Conservation (phyloP, 371 early-diverging fungal genomes). For the Rhizopus sp. region DNA sequence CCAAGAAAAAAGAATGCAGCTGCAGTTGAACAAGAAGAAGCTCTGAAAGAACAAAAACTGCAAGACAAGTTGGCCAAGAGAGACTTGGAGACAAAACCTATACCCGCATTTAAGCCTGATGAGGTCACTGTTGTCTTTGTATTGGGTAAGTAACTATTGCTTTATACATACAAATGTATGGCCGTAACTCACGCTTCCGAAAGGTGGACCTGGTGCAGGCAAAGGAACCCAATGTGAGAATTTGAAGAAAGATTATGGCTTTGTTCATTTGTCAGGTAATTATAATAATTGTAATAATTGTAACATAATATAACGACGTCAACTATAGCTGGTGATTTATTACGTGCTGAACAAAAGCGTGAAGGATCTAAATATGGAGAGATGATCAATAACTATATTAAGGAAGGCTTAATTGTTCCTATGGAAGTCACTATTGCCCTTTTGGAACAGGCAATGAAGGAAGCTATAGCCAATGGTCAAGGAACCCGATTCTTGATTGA, state of each 20-base stretch:
- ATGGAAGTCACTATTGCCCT: conserved; percentile 90
- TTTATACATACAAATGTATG: neutral
- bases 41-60: conserved; percentile 19
- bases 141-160: conserved; percentile 42
- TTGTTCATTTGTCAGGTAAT: conserved; percentile 89
- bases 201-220: conserved; percentile 80
- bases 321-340: conserved; percentile 86
- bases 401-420: conserved; percentile 93
- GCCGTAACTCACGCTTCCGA: neutral
- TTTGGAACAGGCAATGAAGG: conserved; percentile 85
- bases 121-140: conserved; percentile 73
- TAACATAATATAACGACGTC: neutral
- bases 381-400: conserved; percentile 84
- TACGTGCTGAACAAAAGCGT: conserved; percentile 87
- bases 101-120: conserved; percentile 41
- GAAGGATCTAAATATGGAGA: conserved; percentile 84
- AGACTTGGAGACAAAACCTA: conserved; percentile 20
- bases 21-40: conserved; percentile 21
- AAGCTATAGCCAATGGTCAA: conserved; percentile 47
- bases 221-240: conserved; percentile 94
- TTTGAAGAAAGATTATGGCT: conserved; percentile 85
- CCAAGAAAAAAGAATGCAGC: conserved; percentile 26
- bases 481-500: conserved; percentile 84
- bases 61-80: conserved; percentile 19
- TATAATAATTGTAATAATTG: neutral